A percentile compares a stretch with the other conserved stretches of the same genome.
Evolutionary conservation across 2,329 filamentous ascomycete species (phyloP).

Genomic region (Pseudogymnoascus sp.): DNA sequence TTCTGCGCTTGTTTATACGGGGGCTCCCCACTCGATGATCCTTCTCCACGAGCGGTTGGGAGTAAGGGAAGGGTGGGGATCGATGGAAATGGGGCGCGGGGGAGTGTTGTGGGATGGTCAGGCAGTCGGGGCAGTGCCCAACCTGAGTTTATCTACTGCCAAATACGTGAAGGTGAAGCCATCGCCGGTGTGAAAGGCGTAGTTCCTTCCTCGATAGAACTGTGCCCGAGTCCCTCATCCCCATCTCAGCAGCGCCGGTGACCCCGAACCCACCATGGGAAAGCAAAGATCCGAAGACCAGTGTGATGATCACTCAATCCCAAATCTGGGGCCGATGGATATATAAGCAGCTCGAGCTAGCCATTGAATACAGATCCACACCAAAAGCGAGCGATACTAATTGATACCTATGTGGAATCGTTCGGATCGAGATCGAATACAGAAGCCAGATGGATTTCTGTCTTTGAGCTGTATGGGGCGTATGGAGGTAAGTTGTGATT

Average conservation of each 20-base stretch:
- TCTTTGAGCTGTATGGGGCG: not conserved
- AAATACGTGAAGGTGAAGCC: not conserved
- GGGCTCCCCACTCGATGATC: too few relatives aligned
- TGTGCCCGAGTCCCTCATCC: not conserved
- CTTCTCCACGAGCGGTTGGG: too few relatives aligned
- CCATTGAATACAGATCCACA: not conserved
- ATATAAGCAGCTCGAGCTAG: not conserved
- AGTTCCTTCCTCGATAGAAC: not conserved
- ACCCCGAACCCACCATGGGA: not conserved
- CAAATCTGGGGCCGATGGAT: not conserved
- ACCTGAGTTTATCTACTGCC: not conserved
- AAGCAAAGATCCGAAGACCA: not conserved
- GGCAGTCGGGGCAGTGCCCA: not conserved
- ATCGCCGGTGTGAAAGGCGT: not conserved
- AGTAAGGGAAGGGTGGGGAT: too few relatives aligned
- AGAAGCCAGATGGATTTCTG: not conserved
- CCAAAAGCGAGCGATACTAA: not conserved
- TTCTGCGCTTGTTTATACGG: too few relatives aligned
- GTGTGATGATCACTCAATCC: not conserved
- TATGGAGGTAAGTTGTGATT: not conserved
- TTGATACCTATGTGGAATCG: not conserved
- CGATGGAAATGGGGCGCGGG: too few relatives aligned
- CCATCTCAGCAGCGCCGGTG: not conserved
- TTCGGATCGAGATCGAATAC: not conserved
- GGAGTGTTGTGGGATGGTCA: too few relatives aligned